Evolutionary conservation across 2,329 filamentous ascomycete species (phyloP), one percentile per base, ranked within the genome.

Genomic region (Trichoderma harzianum): DNA sequence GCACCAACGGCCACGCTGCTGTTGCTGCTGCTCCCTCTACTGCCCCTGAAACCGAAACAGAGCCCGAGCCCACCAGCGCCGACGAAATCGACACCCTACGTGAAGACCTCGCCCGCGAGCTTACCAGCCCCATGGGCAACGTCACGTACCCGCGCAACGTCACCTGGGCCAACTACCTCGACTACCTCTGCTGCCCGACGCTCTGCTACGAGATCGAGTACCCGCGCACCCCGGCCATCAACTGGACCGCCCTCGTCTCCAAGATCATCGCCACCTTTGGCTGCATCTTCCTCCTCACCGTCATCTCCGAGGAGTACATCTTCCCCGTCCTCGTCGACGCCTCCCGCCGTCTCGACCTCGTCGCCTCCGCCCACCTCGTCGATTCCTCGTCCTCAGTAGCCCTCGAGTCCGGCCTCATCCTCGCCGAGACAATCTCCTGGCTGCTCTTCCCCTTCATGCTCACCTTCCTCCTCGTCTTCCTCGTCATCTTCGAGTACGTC

Each of bases 161-260:
- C 61, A 96, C 93, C 0, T 86, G 92, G 80, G 77, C 84, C 75
- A 98, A 98, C 83, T 98, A 93, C 79, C 75, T 89, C 71, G 96
- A 98, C 83, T 98, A 92, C 80, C 84, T 98, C 12, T 89, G 96
- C 78, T 98, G 95, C 78, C 96, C 96, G 18, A 99, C 96, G 0
- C 88, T 99, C 24, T 99, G 96, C 86, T 99, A 99, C 82, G 96
- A 99, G 82, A 87, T 98, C 64, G 95, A 98, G 80, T 99, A 98
- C 80, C 96, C 96, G 2, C 91, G 96, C 63, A 94, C 89, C 12
- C 80, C 87, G 14, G 83, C 85, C n/a, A 90, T 94, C 72, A 89
- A 93, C 76, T 97, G 93, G 91, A 87, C 89, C 24, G 91, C 94
- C 74, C 88, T 98, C 58, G 89, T 93, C 72, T 93, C 91, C 81